phyloP scores from a whole-genome alignment of 2,329 filamentous ascomycete species.

The Sclerotinia glacialis region DNA sequence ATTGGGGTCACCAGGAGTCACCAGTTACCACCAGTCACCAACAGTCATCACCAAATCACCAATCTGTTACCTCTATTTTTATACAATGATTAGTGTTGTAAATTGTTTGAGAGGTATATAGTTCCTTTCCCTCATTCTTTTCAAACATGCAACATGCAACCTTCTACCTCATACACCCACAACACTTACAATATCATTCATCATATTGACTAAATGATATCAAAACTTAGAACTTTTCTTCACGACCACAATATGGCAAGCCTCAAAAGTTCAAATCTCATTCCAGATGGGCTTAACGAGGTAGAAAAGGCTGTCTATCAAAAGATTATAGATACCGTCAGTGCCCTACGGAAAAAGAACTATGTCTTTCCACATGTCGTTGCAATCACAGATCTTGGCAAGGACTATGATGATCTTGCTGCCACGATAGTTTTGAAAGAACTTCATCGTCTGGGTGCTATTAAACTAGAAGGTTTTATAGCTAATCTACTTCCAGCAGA shows the following conservation, averaged over 20 bases:
- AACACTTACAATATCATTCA: neutral
- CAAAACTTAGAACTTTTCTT: neutral
- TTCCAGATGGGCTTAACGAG: neutral
- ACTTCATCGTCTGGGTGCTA: slow-evolving; percentile 32
- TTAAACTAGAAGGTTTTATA: slow-evolving; percentile 34
- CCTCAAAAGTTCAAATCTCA: neutral
- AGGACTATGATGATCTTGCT: slow-evolving; percentile 37
- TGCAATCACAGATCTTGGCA: slow-evolving; percentile 36
- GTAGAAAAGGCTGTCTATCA: slow-evolving; percentile 13
- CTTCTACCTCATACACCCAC: neutral
- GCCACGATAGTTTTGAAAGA: slow-evolving; percentile 36
- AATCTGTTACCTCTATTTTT: neutral
- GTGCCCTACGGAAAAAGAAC: neutral
- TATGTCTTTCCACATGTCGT: slow-evolving; percentile 27
- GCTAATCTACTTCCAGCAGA: slow-evolving; percentile 33
- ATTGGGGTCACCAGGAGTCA: neutral
- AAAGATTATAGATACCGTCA: neutral
- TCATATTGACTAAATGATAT: too few species aligned
- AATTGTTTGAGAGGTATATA: neutral
- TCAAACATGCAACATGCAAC: neutral
- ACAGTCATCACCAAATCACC: too few species aligned
- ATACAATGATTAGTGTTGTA: neutral
- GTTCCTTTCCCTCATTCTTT: neutral
- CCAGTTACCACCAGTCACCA: too few species aligned
- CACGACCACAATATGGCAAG: neutral